phyloP scores from a whole-genome alignment of 306 rosid species.

The Vigna hirtella region DNA sequence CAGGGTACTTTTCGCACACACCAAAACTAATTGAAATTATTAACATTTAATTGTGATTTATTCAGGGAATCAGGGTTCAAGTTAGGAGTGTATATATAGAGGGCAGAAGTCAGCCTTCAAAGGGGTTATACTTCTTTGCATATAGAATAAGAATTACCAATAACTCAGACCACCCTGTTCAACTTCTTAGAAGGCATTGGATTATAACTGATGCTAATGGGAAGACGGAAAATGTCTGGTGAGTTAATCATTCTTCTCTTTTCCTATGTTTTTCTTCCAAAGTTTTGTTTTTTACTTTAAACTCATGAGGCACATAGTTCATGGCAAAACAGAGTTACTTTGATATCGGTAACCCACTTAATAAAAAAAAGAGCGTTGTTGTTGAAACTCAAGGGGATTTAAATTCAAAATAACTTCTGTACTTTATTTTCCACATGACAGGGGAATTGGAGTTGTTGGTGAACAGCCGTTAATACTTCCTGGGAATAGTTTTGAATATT shows the following conservation, averaged over 20 bases:
- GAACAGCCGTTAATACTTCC: constrained; percentile 97
- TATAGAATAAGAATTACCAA: constrained; percentile 90
- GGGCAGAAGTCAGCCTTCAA: constrained; percentile 91
- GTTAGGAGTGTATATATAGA: constrained; percentile 95
- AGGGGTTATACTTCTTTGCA: constrained; percentile 87
- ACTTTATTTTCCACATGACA: constrained; percentile 41
- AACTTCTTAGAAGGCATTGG: constrained; percentile 98
- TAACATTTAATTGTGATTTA: constrained; percentile 38
- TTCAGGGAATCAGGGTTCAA: constrained; percentile 92
- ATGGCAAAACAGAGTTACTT: constrained; percentile 27
- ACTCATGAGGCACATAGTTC: constrained; percentile 8
- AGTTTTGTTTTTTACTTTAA: constrained; percentile 18
- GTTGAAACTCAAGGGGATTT: constrained; percentile 16
- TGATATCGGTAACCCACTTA: background rate
- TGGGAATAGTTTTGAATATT: constrained; percentile 82
- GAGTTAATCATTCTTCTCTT: constrained; percentile 45
- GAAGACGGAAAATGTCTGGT: constrained; percentile 86
- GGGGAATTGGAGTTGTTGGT: constrained; percentile 98
- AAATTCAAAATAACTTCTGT: constrained; percentile 29
- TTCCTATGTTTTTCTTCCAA: constrained; percentile 36
- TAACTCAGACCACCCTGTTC: constrained; percentile 80
- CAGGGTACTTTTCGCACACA: background rate
- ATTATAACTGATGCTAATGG: constrained; percentile 91
- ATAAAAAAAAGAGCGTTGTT: background rate
- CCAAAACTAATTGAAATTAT: constrained; percentile 7